phyloP scores from a whole-genome alignment of 2,329 filamentous ascomycete genomes.

The Cercospora sesami region DNA sequence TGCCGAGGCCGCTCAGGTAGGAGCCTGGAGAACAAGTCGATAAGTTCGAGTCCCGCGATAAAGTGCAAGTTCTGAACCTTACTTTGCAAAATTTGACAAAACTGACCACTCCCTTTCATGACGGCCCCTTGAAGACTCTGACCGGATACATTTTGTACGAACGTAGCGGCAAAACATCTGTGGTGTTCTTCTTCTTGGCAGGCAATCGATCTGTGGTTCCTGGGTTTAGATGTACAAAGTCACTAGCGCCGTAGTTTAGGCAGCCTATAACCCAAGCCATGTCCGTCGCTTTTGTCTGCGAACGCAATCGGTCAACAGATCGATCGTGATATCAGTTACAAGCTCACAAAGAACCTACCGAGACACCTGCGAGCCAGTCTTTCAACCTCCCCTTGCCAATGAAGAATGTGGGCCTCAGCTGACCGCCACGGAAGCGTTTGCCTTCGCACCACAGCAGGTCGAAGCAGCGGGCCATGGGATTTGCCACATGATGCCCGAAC shows the following conservation, averaged over 20 bases:
- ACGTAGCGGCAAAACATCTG: neutral
- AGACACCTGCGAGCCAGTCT: slow-evolving; percentile 1
- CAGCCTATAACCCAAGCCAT: slow-evolving; percentile 5
- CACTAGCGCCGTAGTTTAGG: slow-evolving; percentile 1
- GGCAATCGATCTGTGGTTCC: neutral
- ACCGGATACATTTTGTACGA: neutral
- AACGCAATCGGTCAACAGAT: neutral
- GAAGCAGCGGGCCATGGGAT: neutral
- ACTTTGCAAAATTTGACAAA: neutral
- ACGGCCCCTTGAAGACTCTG: neutral
- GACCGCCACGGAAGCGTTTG: neutral
- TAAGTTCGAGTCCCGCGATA: neutral
- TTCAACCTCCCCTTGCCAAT: neutral
- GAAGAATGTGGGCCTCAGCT: neutral
- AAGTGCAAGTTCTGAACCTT: neutral
- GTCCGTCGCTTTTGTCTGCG: neutral
- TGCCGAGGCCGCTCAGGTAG: neutral
- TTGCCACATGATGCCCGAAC: neutral
- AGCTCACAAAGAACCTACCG: neutral
- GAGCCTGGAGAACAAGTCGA: neutral
- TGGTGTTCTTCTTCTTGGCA: neutral
- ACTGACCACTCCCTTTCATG: neutral
- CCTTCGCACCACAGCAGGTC: neutral
- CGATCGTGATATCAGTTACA: neutral
- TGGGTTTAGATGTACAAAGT: neutral